Evolutionary conservation across 495 filamentous ascomycete species (phyloP).

Genomic region (Chlorociboria aeruginascens): DNA sequence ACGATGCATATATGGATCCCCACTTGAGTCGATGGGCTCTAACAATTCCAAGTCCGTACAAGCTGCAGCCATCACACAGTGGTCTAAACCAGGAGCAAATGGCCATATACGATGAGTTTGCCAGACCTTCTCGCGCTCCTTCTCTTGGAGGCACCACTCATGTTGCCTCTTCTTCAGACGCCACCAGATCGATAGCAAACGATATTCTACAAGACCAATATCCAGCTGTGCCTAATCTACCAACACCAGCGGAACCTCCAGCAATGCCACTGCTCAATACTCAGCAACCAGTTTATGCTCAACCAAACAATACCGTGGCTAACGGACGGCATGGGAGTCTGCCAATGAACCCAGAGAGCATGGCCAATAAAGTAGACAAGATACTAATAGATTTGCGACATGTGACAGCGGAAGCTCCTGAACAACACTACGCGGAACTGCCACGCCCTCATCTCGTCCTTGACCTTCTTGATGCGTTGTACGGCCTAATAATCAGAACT

Average conservation of each 20-base stretch:
- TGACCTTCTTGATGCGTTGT: conserved; percentile 46
- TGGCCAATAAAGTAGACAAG: conserved; percentile 53
- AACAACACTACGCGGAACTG: conserved; percentile 60
- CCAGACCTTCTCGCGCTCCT: conserved; percentile 54
- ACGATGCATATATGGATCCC: conserved; percentile 72
- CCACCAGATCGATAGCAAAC: conserved; percentile 39
- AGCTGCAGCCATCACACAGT: conserved; percentile 47
- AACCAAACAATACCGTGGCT: conserved; percentile 16
- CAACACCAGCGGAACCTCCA: conserved; percentile 71
- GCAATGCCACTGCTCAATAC: conserved; percentile 55
- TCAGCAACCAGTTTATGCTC: conserved; percentile 51
- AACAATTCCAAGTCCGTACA: conserved; percentile 83
- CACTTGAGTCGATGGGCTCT: conserved; percentile 73
- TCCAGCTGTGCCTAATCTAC: conserved; percentile 59
- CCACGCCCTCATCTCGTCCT: conserved; percentile 50
- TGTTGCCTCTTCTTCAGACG: conserved; percentile 35
- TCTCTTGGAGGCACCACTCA: conserved; percentile 27
- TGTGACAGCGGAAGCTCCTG: conserved; percentile 48
- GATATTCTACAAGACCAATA: conserved; percentile 82
- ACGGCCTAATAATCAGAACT: conserved; percentile 40
- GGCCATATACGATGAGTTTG: conserved; percentile 93
- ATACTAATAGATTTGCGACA: conserved; percentile 60
- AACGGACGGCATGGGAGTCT: conserved; percentile 24
- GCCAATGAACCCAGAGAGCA: conserved; percentile 43
- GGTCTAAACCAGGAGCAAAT: conserved; percentile 88